phyloP scores from a whole-genome alignment of 306 rosid genomes.

The Arachis stenosperma region DNA sequence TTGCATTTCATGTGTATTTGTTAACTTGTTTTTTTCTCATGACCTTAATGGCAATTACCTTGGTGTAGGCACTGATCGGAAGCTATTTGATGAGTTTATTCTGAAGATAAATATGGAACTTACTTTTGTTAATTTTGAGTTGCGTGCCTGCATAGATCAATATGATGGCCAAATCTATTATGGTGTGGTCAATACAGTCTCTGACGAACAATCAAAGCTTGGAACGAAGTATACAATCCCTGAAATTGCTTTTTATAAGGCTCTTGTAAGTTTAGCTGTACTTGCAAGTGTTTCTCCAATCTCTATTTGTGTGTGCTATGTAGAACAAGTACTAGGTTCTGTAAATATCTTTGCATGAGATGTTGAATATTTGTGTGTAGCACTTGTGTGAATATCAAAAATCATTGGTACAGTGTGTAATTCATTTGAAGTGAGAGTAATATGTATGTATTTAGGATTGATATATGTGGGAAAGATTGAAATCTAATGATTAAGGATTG shows the following conservation, averaged over 20 bases:
- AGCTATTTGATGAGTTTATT: constrained; percentile 63
- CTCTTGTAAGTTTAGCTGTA: constrained; percentile 65
- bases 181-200: constrained; percentile 84
- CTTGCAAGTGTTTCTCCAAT: constrained; percentile 27
- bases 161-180: constrained; percentile 82
- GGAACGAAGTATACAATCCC: constrained; percentile 85
- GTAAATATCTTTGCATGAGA: constrained; percentile 6
- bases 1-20: neutral
- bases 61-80: constrained; percentile 58
- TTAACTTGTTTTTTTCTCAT: neutral
- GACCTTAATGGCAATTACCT: constrained; percentile 26
- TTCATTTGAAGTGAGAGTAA: constrained; percentile 27
- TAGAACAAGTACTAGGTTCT: constrained; percentile 14
- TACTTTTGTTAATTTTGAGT: constrained; percentile 75
- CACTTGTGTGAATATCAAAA: neutral
- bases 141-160: constrained; percentile 78
- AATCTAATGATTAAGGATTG: constrained; percentile 5
- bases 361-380: constrained; percentile 1
- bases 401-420: neutral
- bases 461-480: constrained; percentile 5
- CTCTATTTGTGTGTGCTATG: neutral
- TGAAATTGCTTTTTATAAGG: constrained; percentile 90
- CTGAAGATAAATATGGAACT: constrained; percentile 86
- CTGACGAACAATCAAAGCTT: constrained; percentile 86
- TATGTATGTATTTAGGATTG: neutral